Evolutionary conservation across 2,329 filamentous ascomycete genomes (phyloP).

Genomic region (Corinectria fuckeliana): DNA sequence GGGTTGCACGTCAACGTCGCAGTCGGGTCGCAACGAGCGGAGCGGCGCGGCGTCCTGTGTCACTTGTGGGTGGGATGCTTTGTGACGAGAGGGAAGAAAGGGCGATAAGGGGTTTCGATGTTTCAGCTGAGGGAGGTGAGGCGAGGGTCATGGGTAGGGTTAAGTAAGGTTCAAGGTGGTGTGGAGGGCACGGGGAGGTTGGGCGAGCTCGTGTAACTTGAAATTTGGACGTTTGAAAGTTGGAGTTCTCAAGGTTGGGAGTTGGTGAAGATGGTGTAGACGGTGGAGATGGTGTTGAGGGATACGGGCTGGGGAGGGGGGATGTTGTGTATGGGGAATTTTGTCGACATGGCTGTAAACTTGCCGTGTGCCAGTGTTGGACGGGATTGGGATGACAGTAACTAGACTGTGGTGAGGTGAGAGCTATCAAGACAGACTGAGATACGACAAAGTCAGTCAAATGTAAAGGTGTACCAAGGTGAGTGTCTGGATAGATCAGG

Average conservation of each 20-base stretch:
- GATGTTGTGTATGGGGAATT: not conserved
- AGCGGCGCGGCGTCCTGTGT: constrained; percentile 15
- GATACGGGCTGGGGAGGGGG: not conserved
- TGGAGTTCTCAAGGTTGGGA: not conserved
- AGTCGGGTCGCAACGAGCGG: constrained; percentile 8
- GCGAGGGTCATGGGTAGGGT: constrained; percentile 16
- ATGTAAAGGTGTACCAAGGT: too few species aligned
- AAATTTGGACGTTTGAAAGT: not conserved
- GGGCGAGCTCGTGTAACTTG: not conserved
- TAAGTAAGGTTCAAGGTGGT: too few species aligned
- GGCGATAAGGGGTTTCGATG: not conserved
- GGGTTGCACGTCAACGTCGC: constrained; percentile 16
- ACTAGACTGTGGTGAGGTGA: too few species aligned
- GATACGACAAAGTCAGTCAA: too few species aligned
- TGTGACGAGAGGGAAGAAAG: too few species aligned
- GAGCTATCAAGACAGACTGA: too few species aligned
- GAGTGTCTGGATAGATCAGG: too few species aligned
- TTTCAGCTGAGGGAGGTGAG: constrained; percentile 18
- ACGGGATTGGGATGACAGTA: too few species aligned
- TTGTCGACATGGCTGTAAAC: constrained; percentile 1
- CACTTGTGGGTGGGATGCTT: not conserved
- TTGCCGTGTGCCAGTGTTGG: not conserved
- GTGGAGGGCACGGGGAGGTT: not conserved
- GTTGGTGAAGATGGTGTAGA: not conserved
- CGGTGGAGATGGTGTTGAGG: not conserved